phyloP scores from a whole-genome alignment of 2,329 filamentous ascomycete species.

The Epichloe aotearoae region DNA sequence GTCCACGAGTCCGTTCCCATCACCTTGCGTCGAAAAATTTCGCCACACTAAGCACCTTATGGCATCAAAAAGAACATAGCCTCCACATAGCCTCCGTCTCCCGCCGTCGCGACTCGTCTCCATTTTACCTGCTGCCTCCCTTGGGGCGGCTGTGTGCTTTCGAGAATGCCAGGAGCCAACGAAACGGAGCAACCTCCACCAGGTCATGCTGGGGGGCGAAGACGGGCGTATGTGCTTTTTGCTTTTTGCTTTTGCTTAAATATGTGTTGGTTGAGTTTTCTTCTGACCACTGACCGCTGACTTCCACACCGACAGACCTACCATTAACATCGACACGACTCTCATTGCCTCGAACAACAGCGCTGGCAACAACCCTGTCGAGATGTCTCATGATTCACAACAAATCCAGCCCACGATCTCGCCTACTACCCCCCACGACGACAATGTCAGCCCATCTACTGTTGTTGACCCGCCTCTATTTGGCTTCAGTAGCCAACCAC shows the following conservation, averaged over 20 bases:
- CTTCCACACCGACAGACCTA: constrained; percentile 25
- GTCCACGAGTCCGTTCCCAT: neutral
- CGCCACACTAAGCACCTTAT: neutral
- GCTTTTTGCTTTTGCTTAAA: neutral
- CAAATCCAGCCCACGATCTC: constrained; percentile 13
- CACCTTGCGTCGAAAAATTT: neutral
- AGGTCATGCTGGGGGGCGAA: constrained; percentile 14
- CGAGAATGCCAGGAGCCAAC: constrained; percentile 12
- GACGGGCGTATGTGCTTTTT: constrained; percentile 24
- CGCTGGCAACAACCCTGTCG: constrained; percentile 13
- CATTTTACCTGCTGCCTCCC: constrained; percentile 5
- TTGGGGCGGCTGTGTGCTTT: constrained; percentile 9
- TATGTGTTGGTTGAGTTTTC: neutral
- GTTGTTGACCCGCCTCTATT: constrained; percentile 17
- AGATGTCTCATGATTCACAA: constrained; percentile 15
- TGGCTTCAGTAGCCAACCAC: constrained; percentile 14
- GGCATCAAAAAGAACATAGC: constrained; percentile 4
- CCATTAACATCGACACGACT: constrained; percentile 42
- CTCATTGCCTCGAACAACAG: constrained; percentile 18
- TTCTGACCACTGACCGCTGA: neutral
- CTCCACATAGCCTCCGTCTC: neutral
- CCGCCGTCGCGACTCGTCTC: neutral
- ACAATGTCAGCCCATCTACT: constrained; percentile 27
- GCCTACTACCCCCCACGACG: constrained; percentile 24
- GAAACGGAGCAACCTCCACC: constrained; percentile 9